These are phyloP conservation scores for Globisporangium spiculum DNA, from an alignment of 352 stramenopile genomes.

Conservation along the genomic window DNA sequence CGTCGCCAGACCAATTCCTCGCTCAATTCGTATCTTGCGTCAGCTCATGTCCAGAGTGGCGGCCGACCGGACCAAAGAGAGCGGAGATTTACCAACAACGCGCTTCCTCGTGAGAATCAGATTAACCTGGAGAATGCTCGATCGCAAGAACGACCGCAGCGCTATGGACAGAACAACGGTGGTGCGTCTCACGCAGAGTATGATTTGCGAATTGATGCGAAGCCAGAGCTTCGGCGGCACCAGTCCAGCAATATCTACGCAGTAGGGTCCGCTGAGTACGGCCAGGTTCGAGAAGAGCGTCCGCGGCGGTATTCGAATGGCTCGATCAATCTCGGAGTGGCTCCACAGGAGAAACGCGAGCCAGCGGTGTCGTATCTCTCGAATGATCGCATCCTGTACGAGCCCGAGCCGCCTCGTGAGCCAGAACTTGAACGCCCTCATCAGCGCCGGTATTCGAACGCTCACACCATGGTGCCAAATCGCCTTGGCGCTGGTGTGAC, in stretches of 20 bases:
- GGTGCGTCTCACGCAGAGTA: constrained; percentile 17
- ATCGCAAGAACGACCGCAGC: not conserved
- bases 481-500: not conserved
- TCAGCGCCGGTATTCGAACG: constrained; percentile 16
- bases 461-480: not conserved
- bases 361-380: constrained; percentile 11
- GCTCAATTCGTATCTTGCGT: constrained; percentile 14
- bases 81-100: constrained; percentile 26
- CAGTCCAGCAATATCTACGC: constrained; percentile 8
- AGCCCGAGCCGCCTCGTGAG: constrained; percentile 5
- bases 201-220: constrained; percentile 28
- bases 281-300: not conserved
- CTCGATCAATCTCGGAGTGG: constrained; percentile 1
- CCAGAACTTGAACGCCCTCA: constrained; percentile 12
- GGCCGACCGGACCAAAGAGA: constrained; percentile 8
- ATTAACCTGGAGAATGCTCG: not conserved
- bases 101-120: constrained; percentile 9
- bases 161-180: not conserved
- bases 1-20: constrained; percentile 8
- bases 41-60: constrained; percentile 25
- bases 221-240: constrained; percentile 15
- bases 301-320: constrained; percentile 16
- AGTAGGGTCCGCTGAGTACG: not conserved
- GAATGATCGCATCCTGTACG: constrained; percentile 13
- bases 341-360: not conserved